These are phyloP conservation scores for Parvularia atlantis DNA, from an alignment of 78 protist species.

Conservation along the genomic window DNA sequence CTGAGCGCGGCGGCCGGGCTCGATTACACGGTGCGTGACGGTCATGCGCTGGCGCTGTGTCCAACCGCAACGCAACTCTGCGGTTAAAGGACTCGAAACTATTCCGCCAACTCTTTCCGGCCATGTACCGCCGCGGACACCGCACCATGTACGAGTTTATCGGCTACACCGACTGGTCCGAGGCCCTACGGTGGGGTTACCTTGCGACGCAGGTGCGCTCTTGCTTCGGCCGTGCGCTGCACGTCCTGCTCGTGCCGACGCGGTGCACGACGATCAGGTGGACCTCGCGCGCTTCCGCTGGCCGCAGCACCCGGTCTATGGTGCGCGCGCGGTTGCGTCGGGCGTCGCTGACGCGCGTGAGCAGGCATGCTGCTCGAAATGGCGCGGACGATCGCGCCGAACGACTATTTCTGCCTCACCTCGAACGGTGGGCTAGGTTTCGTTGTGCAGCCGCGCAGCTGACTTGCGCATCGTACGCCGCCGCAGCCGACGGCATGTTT, in stretches of 20 bases:
- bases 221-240: no score
- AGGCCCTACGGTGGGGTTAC: slow-evolving; percentile 21
- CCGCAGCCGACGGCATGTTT: slow-evolving; percentile 34
- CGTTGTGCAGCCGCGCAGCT: no score
- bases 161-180: slow-evolving; percentile 17
- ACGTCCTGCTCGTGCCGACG: no score
- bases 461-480: no score
- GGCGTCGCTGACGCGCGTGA: no score
- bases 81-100: not conserved
- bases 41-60: not conserved
- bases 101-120: slow-evolving; percentile 13
- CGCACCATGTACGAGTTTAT: slow-evolving; percentile 20
- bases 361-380: not conserved
- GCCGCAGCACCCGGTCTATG: slow-evolving; percentile 11
- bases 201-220: slow-evolving; percentile 17
- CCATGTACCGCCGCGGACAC: slow-evolving; percentile 18
- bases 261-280: no score
- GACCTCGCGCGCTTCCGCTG: slow-evolving; percentile 12
- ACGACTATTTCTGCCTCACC: slow-evolving; percentile 13
- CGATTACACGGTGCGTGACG: no score
- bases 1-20: slow-evolving; percentile 25
- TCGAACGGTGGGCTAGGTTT: no score
- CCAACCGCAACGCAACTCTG: not conserved
- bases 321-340: no score
- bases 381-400: not conserved